These are phyloP conservation scores for Lasiodiplodia theobromae DNA, from an alignment of 2,329 filamentous ascomycete genomes.

Conservation along the genomic window DNA sequence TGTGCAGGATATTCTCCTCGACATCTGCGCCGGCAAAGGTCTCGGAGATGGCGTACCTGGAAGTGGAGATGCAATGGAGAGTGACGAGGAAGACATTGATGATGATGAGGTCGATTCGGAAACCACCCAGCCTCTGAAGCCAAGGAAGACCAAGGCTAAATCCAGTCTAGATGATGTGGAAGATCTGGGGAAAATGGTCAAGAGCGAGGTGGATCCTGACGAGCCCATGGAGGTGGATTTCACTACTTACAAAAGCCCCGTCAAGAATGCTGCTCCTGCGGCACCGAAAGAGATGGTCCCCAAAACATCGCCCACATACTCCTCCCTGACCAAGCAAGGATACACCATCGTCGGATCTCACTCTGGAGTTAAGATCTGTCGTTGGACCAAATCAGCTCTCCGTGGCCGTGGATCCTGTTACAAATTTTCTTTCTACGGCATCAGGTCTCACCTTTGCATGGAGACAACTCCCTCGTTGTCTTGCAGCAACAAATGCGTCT, in stretches of 20 bases:
- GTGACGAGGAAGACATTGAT: slow-evolving; percentile 71
- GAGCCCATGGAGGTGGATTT: slow-evolving; percentile 82
- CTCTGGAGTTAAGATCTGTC: slow-evolving; percentile 95
- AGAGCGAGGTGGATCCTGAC: slow-evolving; percentile 32
- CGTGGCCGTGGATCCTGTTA: slow-evolving; percentile 95
- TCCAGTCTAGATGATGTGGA: slow-evolving; percentile 76
- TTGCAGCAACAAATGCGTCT: slow-evolving; percentile 98
- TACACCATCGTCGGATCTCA: slow-evolving; percentile 96
- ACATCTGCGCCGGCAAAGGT: slow-evolving; percentile 60
- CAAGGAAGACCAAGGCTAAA: slow-evolving; percentile 51
- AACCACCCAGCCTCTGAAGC: slow-evolving; percentile 30
- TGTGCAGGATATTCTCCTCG: slow-evolving; percentile 72
- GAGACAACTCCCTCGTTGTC: slow-evolving; percentile 94
- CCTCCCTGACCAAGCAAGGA: slow-evolving; percentile 91
- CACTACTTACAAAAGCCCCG: slow-evolving; percentile 68
- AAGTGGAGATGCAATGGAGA: slow-evolving; percentile 84
- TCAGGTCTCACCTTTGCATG: slow-evolving; percentile 97
- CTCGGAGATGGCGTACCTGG: slow-evolving; percentile 74
- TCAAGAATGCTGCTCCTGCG: slow-evolving; percentile 54
- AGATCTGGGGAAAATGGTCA: slow-evolving; percentile 74
- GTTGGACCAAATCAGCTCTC: slow-evolving; percentile 97
- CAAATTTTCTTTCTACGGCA: slow-evolving; percentile 97
- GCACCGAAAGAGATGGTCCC: slow-evolving; percentile 89
- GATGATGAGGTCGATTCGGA: slow-evolving; percentile 55
- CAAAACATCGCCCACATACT: slow-evolving; percentile 85